Percentiles rank a stretch among this genome's conserved stretches.
Evolutionary conservation across 768 basidiomycete species (phyloP).

Genomic region (Pholiota molesta): DNA sequence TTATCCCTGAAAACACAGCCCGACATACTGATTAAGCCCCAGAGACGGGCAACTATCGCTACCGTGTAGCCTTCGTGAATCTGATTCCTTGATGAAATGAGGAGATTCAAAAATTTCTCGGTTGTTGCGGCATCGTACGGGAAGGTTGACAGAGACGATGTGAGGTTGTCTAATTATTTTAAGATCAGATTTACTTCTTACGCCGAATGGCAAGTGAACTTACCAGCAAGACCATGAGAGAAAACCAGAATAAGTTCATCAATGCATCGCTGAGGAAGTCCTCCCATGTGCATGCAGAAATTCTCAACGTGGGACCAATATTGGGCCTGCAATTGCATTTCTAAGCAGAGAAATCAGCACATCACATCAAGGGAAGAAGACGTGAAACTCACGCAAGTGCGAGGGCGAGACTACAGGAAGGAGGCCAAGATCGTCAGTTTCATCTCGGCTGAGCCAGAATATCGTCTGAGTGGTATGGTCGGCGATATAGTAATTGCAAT

Average conservation of each 20-base stretch:
- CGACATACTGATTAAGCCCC: slow-evolving; percentile 47
- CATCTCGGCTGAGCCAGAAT: slow-evolving; percentile 57
- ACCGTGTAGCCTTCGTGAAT: slow-evolving; percentile 44
- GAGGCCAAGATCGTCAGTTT: slow-evolving; percentile 47
- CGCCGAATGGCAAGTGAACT: slow-evolving; percentile 12
- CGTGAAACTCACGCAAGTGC: slow-evolving; percentile 50
- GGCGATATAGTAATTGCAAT: slow-evolving; percentile 61
- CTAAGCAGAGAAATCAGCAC: slow-evolving; percentile 30
- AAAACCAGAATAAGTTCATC: slow-evolving; percentile 56
- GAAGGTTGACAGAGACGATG: slow-evolving; percentile 63
- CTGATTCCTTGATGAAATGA: slow-evolving; percentile 44
- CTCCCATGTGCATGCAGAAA: slow-evolving; percentile 57
- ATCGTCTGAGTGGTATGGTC: slow-evolving; percentile 48
- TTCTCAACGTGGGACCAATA: slow-evolving; percentile 69
- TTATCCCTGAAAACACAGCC: not conserved
- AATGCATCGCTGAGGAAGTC: slow-evolving; percentile 35
- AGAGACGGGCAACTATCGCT: slow-evolving; percentile 50
- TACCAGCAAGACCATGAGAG: slow-evolving; percentile 59
- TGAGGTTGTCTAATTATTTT: slow-evolving; percentile 51
- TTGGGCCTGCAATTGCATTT: slow-evolving; percentile 46
- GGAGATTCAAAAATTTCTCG: slow-evolving; percentile 47
- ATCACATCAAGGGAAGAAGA: not conserved
- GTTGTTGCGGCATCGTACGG: slow-evolving; percentile 54
- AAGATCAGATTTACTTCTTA: not conserved
- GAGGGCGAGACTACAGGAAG: slow-evolving; percentile 47